Evolutionary conservation across 1,284 basidiomycete species (phyloP).

Genomic region (Heliocybe sulcata): DNA sequence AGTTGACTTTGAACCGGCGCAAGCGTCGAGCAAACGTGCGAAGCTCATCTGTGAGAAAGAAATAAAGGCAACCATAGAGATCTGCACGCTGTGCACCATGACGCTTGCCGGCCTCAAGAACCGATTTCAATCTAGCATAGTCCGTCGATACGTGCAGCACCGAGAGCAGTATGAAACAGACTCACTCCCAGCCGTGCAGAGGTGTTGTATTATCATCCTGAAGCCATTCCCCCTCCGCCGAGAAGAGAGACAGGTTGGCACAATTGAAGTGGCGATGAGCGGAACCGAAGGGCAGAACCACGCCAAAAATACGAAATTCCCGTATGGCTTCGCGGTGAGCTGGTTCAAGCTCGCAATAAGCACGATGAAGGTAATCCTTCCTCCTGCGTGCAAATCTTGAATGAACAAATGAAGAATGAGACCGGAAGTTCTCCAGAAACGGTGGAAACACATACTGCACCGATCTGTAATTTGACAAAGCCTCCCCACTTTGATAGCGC

Average conservation of each 20-base stretch:
- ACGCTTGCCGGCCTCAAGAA: background rate
- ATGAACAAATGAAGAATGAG: background rate
- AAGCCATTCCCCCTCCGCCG: slow-evolving; percentile 15
- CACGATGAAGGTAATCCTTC: background rate
- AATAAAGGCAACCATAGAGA: slow-evolving; percentile 1
- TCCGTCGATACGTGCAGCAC: background rate
- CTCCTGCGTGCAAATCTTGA: background rate
- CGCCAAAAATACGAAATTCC: background rate
- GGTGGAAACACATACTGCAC: slow-evolving; percentile 2
- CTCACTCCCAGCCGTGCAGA: slow-evolving; percentile 13
- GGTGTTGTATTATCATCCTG: slow-evolving; percentile 23
- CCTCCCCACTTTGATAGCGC: background rate
- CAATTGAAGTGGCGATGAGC: background rate
- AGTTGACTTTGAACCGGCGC: background rate
- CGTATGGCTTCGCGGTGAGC: background rate
- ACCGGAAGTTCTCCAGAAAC: background rate
- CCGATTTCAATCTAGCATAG: background rate
- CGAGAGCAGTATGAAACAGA: background rate
- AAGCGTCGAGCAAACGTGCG: background rate
- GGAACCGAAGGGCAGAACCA: slow-evolving; percentile 1
- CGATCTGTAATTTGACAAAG: background rate
- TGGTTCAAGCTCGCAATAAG: background rate
- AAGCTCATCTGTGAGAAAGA: background rate
- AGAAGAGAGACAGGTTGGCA: background rate
- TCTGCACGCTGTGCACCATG: background rate